Evolutionary conservation across 495 filamentous ascomycete genomes (phyloP), one percentile per base, ranked within the genome.

Genomic region (Neurospora intermedia): DNA sequence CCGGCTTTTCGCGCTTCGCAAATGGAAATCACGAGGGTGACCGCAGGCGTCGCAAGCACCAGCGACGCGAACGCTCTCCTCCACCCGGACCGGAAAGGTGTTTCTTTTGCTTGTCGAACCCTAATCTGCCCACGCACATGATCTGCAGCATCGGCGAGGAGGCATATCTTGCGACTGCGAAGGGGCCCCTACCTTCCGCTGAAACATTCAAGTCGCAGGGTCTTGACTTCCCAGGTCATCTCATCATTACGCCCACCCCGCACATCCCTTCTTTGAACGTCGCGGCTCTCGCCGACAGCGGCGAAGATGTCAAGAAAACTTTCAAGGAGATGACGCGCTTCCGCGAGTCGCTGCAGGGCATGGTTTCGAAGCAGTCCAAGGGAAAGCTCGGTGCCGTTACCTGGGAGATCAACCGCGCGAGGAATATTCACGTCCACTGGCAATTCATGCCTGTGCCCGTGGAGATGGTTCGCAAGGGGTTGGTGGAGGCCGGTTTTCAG

Each of bases 101-200:
- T 80, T 99, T 95, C 86, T 98, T 99, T 86, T 99, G 96, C 79
- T 85, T 98, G 6, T 92, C 91, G 10, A 98, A 96, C 78, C 88
- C 90, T 20, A 90, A 89, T 71, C 82, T 96, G 39, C 90, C 92
- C 43, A 91, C 91, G 0, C 95, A 99, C 80, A 92, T 98, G 78
- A 91, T 98, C 76, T 90, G 91, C 75, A 93, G 90, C 35, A 94
- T 99, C 76, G 96, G 91, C 66, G 87, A 90, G 39, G 92, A 97
- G 69, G 80, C 88, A 71, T 98, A 98, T 80, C 84, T 98, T 54
- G 96, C 94, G 69, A 96, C 90, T 41, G 93, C 96, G 69, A 98
- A 97, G 82, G 96, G 96, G 0, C 94, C 96, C 6, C 87, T 99
- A 13, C 89, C 91, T 0, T 90, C 90, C 1, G 76, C 85, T 0